These are phyloP conservation scores for Lodderomyces parapsilosis DNA, from an alignment of 1,139 yeast species.

Conservation along the genomic window DNA sequence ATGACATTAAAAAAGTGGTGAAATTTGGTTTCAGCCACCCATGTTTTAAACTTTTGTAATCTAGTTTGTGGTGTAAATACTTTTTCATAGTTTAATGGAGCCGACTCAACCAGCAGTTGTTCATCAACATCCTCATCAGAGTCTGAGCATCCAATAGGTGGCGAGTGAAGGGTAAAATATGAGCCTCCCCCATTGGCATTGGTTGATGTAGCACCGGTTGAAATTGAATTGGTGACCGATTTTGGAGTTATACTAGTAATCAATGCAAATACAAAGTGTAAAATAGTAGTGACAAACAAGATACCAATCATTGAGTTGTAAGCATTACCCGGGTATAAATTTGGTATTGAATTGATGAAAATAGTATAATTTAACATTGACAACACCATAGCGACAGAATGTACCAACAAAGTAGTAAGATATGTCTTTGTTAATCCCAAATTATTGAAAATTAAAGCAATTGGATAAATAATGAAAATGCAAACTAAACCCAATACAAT, in stretches of 20 bases:
- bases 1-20: conserved; percentile 18
- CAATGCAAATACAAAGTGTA: conserved; percentile 55
- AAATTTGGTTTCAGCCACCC: conserved; percentile 11
- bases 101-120: conserved; percentile 18
- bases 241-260: conserved; percentile 11
- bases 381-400: conserved; percentile 43
- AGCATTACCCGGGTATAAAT: conserved; percentile 72
- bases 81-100: conserved; percentile 10
- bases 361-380: conserved; percentile 60
- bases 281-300: conserved; percentile 49
- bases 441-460: conserved; percentile 63
- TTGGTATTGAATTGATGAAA: conserved; percentile 60
- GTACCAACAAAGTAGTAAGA: conserved; percentile 54
- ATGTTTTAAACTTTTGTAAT: conserved; percentile 10
- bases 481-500: conserved; percentile 44
- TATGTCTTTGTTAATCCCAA: conserved; percentile 54
- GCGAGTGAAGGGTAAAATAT: conserved; percentile 21
- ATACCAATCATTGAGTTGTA: conserved; percentile 67
- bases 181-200: neutral
- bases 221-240: neutral
- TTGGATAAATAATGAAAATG: conserved; percentile 65
- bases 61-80: conserved; percentile 4
- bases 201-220: neutral
- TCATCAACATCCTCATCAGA: conserved; percentile 10
- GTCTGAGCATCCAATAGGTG: conserved; percentile 8